These are phyloP conservation scores for Nemania sp. DNA, from an alignment of 2,329 filamentous ascomycete species.

Conservation along the genomic window DNA sequence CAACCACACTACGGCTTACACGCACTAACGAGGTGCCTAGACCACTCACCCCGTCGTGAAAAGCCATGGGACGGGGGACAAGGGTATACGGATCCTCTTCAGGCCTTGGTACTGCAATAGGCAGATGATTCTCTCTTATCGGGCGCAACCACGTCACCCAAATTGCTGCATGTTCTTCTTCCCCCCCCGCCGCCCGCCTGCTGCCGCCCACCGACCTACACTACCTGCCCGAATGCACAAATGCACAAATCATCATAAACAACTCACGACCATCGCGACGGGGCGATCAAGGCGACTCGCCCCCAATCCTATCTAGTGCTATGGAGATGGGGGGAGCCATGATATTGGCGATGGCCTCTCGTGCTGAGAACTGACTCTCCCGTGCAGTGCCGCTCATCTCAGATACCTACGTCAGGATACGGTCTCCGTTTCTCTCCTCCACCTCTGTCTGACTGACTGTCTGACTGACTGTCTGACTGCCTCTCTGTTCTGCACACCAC, in stretches of 20 bases:
- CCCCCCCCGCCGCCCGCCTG: conserved; percentile 23
- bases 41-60: not conserved
- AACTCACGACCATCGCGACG: conserved; percentile 24
- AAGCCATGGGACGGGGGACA: not conserved
- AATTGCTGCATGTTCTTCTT: conserved; percentile 31
- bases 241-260: conserved; percentile 22
- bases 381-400: conserved; percentile 14
- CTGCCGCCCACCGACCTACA: not conserved
- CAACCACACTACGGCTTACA: too few species aligned
- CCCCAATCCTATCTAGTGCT: not conserved
- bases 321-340: too few species aligned
- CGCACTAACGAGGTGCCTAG: too few species aligned
- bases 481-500: not conserved
- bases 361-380: conserved; percentile 21
- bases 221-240: not conserved
- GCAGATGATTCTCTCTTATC: conserved; percentile 27
- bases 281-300: conserved; percentile 29
- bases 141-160: conserved; percentile 39
- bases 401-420: not conserved
- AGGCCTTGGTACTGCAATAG: conserved; percentile 3
- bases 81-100: not conserved
- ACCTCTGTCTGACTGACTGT: conserved; percentile 1
- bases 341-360: conserved; percentile 31
- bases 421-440: conserved; percentile 9
- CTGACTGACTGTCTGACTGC: not conserved